phyloP scores from a whole-genome alignment of 768 basidiomycete genomes.

The Lactarius hengduanensis region DNA sequence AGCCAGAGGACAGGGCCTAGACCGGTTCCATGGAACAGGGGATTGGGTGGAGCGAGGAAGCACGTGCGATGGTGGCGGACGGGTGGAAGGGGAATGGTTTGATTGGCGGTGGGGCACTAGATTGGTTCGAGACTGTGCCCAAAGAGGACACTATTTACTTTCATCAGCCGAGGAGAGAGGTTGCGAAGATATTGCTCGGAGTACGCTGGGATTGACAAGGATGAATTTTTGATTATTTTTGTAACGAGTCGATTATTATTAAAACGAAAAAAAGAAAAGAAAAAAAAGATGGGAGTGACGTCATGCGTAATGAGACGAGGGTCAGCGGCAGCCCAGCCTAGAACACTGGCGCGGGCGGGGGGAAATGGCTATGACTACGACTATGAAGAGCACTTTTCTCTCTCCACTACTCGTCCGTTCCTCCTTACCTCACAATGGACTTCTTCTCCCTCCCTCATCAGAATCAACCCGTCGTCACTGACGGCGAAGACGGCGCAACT shows the following conservation, averaged over 20 bases:
- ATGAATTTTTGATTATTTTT: not conserved
- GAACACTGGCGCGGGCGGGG: slow-evolving; percentile 23
- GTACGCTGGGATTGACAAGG: not conserved
- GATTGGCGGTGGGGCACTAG: slow-evolving; percentile 16
- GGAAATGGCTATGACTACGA: slow-evolving; percentile 13
- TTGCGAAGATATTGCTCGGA: not conserved
- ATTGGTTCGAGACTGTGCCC: slow-evolving; percentile 21
- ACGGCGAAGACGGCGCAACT: slow-evolving; percentile 33
- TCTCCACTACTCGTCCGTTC: not conserved
- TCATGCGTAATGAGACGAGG: slow-evolving; percentile 10
- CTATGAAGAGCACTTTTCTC: not conserved
- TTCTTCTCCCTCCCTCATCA: slow-evolving; percentile 29
- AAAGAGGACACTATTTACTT: not conserved
- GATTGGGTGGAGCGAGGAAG: slow-evolving; percentile 23
- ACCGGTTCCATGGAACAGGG: slow-evolving; percentile 14
- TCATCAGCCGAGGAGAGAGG: not conserved
- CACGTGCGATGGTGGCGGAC: slow-evolving; percentile 19
- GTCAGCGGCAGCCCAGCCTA: slow-evolving; percentile 12
- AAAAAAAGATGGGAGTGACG: slow-evolving; percentile 17
- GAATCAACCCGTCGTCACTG: slow-evolving; percentile 14
- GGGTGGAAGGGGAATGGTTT: slow-evolving; percentile 7
- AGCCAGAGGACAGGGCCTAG: slow-evolving; percentile 13
- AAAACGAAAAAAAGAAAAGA: not conserved
- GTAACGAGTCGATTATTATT: not conserved
- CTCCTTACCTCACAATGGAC: slow-evolving; percentile 22